phyloP scores from a whole-genome alignment of 768 basidiomycete genomes.

The Nidularia pulvinata region DNA sequence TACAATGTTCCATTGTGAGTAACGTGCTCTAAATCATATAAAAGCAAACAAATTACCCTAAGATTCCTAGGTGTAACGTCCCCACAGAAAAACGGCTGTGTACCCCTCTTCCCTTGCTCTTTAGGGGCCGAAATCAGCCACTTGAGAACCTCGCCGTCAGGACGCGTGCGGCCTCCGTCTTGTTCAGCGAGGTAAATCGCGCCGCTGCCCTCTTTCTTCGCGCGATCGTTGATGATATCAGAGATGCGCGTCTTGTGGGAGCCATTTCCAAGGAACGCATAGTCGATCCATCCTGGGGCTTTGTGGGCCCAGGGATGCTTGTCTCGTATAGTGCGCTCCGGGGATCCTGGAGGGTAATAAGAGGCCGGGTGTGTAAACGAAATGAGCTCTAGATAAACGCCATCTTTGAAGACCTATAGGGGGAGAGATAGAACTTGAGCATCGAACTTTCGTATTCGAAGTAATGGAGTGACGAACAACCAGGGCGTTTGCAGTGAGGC shows the following conservation, averaged over 20 bases:
- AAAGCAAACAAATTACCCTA: conserved; percentile 53
- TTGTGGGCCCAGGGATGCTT: conserved; percentile 53
- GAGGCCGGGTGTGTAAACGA: conserved; percentile 57
- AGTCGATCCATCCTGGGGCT: conserved; percentile 68
- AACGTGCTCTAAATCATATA: too few relatives aligned
- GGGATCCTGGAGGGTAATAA: conserved; percentile 51
- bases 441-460: too few relatives aligned
- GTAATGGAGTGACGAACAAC: conserved; percentile 36
- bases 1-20: too few relatives aligned
- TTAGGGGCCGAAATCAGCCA: conserved; percentile 55
- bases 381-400: conserved; percentile 69
- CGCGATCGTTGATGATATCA: conserved; percentile 53
- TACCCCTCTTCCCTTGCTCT: conserved; percentile 18
- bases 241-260: conserved; percentile 38
- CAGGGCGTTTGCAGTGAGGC: conserved; percentile 64
- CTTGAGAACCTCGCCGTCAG: conserved; percentile 53
- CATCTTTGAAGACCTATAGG: conserved; percentile 47
- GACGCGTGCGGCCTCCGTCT: conserved; percentile 52
- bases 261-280: conserved; percentile 57
- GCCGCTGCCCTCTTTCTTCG: conserved; percentile 30
- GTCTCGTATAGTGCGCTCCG: conserved; percentile 40
- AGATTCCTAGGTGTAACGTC: conserved; percentile 62
- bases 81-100: conserved; percentile 73
- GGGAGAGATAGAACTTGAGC: neutral
- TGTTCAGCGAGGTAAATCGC: conserved; percentile 42